Base-by-base conservation (phyloP, 306 rosid species). In the Malus orientalis region DNA sequence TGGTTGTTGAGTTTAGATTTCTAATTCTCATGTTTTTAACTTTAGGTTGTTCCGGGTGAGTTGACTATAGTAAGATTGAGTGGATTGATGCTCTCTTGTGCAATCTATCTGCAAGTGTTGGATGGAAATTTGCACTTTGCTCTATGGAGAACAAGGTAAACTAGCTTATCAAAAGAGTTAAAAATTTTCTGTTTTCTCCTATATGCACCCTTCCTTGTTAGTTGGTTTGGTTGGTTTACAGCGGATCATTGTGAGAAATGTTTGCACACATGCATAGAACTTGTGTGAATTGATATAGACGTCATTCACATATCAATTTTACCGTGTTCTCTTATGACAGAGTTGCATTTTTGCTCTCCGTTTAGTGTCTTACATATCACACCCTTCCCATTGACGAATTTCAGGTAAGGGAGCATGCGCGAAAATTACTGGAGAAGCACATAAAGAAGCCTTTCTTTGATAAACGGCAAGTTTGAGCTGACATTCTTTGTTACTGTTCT, bases 41-140 rank as follows among this genome's bases (percentile, higher is more conserved):
- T 86, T 74, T 30, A 95, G 99, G 91, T 95, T 65, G 96, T 95
- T 63, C 97, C 97, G 1, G 99, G 99, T 77, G 99, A 95, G 75
- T 80, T 92, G 86, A 95, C 98, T 78, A 79, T 91, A 76, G 92
- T 95, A 45, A 95, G 89, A 95, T 97, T 83, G 99, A 95, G 82
- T 95, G 97, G 97, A 95, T 95, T 83, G 99, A 95, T 91, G 97
- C 99, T 69, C 97, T 95, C 67, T 75, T 95, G 76, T 92, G 97
- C 89, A 95, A 95, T 83, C 91, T 95, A 78, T 87, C 88, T 72
- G 83, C 66, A 74, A 61, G 59, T 74, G 75, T 77, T 81, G 93
- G 88, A 70, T 95, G 99, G 99, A 92, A 87, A 84, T 95, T 95
- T 71, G 93, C 83, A 20, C 97, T 95, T 63, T 95, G 99, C 83